These are phyloP conservation scores for Solanum virginianum DNA, from an alignment of 257 asterid genomes.

Conservation along the genomic window DNA sequence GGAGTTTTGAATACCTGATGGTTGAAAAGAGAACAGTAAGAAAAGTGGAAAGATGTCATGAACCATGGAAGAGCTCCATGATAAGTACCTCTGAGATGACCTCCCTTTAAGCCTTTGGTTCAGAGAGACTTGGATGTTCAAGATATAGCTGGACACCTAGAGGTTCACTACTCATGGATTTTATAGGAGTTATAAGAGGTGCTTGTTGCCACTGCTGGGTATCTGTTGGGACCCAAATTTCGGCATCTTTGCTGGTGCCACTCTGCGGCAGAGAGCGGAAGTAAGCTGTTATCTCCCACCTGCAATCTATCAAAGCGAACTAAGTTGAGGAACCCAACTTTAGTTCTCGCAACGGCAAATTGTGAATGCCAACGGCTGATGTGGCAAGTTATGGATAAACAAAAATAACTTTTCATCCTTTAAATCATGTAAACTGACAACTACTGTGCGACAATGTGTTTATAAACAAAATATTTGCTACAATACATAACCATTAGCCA, in stretches of 20 bases:
- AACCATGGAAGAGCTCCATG: neutral
- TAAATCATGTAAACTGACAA: neutral
- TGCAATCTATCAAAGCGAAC: conserved; percentile 40
- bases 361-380: neutral
- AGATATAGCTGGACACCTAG: conserved; percentile 71
- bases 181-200: conserved; percentile 63
- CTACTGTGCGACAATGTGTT: neutral
- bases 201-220: conserved; percentile 80
- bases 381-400: neutral
- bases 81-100: neutral
- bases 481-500: neutral
- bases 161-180: conserved; percentile 80
- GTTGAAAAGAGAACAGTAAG: neutral
- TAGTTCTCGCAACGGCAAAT: neutral
- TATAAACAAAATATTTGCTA: neutral
- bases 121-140: conserved; percentile 55
- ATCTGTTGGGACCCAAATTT: conserved; percentile 76
- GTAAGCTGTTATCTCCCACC: conserved; percentile 86
- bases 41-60: neutral
- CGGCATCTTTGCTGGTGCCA: conserved; percentile 45
- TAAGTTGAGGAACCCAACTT: neutral
- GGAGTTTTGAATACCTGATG: neutral
- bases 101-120: conserved; percentile 14
- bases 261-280: conserved; percentile 52
- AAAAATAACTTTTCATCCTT: neutral